Evolutionary conservation across 176 grass and related monocot species (phyloP).

Genomic region (Tillandsia leiboldiana): DNA sequence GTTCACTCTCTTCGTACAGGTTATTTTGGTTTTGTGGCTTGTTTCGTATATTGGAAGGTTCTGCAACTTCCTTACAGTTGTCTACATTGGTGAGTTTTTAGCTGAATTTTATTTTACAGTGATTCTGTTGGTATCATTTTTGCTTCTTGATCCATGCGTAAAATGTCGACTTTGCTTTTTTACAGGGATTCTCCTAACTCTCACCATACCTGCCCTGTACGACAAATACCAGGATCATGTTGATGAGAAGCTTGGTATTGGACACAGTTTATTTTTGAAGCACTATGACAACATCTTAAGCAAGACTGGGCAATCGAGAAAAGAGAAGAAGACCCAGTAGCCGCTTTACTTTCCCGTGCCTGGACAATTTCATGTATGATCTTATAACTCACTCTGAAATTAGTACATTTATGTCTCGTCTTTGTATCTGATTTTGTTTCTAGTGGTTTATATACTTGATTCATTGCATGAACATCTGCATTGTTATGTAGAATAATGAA

Average conservation of each 20-base stretch:
- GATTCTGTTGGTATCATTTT: slow-evolving; percentile 21
- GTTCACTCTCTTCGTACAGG: slow-evolving; percentile 26
- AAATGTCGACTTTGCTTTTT: not conserved
- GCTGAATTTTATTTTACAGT: not conserved
- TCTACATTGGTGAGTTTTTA: slow-evolving; percentile 70
- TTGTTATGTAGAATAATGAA: too few relatives aligned
- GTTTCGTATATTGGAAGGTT: slow-evolving; percentile 66
- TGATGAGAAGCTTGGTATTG: slow-evolving; percentile 66
- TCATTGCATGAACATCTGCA: too few relatives aligned
- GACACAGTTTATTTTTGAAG: slow-evolving; percentile 40
- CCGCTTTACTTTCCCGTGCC: not conserved
- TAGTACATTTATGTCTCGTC: not conserved
- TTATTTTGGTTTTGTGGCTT: slow-evolving; percentile 62
- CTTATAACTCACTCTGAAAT: not conserved
- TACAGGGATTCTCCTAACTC: slow-evolving; percentile 46
- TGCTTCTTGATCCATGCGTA: not conserved
- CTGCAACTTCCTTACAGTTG: slow-evolving; percentile 87
- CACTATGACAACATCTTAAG: slow-evolving; percentile 33
- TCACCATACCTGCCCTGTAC: slow-evolving; percentile 60
- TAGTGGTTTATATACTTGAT: too few relatives aligned
- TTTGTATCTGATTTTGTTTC: not conserved
- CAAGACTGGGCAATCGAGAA: slow-evolving; percentile 34
- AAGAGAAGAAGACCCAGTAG: slow-evolving; percentile 93
- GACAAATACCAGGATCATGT: slow-evolving; percentile 83
- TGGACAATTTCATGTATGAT: not conserved